Conservation (phyloP, 2,329 filamentous ascomycete genomes). For the Mycocentrospora acerina region DNA sequence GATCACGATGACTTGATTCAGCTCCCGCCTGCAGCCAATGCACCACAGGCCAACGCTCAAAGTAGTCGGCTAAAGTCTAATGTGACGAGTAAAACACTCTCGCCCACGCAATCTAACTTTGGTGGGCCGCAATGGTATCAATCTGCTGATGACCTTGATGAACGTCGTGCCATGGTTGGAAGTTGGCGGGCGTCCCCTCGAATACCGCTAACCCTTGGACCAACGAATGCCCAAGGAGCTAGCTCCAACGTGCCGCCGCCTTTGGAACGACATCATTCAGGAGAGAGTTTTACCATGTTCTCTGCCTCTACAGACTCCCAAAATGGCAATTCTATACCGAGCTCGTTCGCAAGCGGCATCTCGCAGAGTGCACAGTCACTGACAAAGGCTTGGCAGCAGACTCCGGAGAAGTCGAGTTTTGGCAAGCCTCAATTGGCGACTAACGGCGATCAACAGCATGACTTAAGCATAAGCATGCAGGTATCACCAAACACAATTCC, state of each 20-base stretch:
- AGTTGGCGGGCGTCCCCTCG: conserved; percentile 55
- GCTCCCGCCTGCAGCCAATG: conserved; percentile 39
- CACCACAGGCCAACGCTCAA: conserved; percentile 15
- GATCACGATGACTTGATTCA: conserved; percentile 40
- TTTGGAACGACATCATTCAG: conserved; percentile 57
- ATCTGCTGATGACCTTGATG: conserved; percentile 38
- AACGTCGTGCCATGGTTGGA: conserved; percentile 40
- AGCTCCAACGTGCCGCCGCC: conserved; percentile 36
- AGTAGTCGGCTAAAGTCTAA: conserved; percentile 4
- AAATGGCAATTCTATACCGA: conserved; percentile 53
- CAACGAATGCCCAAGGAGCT: conserved; percentile 40
- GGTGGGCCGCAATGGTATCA: conserved; percentile 37
- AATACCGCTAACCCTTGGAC: conserved; percentile 52
- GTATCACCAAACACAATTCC: conserved; percentile 34
- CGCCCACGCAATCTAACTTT: conserved; percentile 20
- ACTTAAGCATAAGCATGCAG: conserved; percentile 22
- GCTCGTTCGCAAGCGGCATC: conserved; percentile 49
- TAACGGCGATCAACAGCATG: conserved; percentile 7
- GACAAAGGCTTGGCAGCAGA: conserved; percentile 30
- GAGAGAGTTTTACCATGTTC: conserved; percentile 65
- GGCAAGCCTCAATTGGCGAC: conserved; percentile 19
- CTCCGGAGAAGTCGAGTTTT: conserved; percentile 34
- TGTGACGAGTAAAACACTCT: conserved; percentile 8
- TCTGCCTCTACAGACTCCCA: conserved; percentile 63
- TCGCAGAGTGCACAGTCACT: conserved; percentile 30